Evolutionary conservation across 1,139 yeast genomes (phyloP).

Genomic region (Hansenula sp.): DNA sequence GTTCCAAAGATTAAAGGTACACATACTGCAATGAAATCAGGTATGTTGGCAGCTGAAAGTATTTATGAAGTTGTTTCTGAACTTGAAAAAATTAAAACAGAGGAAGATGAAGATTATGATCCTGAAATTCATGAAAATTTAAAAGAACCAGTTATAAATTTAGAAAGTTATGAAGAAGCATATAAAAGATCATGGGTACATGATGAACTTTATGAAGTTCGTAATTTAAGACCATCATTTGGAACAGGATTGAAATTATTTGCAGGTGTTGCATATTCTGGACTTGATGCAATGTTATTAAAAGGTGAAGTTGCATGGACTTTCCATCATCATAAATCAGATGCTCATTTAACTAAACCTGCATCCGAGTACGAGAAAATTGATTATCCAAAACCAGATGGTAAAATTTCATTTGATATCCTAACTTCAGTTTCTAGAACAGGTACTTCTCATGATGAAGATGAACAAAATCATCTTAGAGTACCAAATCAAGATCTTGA

Average conservation of each 20-base stretch:
- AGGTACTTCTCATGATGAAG: conserved; percentile 94
- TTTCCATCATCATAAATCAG: conserved; percentile 63
- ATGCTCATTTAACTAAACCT: conserved; percentile 62
- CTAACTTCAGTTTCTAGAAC: conserved; percentile 92
- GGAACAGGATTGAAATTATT: conserved; percentile 59
- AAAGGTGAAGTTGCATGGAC: conserved; percentile 89
- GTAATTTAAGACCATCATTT: conserved; percentile 92
- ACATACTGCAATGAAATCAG: conserved; percentile 94
- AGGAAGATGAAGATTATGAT: conserved; percentile 36
- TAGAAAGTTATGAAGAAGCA: conserved; percentile 55
- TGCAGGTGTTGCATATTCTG: conserved; percentile 83
- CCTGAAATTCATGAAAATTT: conserved; percentile 28
- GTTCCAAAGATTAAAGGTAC: conserved; percentile 98
- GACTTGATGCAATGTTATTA: conserved; percentile 74
- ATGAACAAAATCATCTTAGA: conserved; percentile 84
- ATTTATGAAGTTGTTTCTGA: conserved; percentile 56
- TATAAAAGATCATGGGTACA: conserved; percentile 80
- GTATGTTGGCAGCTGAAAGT: conserved; percentile 89
- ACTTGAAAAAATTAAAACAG: conserved; percentile 35
- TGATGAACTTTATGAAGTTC: conserved; percentile 73
- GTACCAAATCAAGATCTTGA: conserved; percentile 69
- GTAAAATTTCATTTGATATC: conserved; percentile 81
- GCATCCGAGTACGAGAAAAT: conserved; percentile 68
- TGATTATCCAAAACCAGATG: conserved; percentile 93
- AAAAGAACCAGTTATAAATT: conserved; percentile 39